phyloP scores from a whole-genome alignment of 2,329 filamentous ascomycete species.

The Simplicillium sp. region DNA sequence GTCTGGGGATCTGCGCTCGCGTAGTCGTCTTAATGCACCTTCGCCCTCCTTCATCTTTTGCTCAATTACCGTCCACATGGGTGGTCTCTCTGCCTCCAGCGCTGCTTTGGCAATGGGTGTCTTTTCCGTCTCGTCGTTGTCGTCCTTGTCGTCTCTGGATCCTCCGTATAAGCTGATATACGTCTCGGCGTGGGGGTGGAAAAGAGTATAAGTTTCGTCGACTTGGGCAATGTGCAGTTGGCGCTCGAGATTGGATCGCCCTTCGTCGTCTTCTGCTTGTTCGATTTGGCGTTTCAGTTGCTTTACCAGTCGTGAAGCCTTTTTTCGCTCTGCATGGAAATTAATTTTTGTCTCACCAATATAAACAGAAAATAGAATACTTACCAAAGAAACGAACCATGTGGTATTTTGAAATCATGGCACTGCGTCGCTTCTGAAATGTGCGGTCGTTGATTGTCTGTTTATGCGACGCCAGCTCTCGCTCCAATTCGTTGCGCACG shows the following conservation, averaged over 20 bases:
- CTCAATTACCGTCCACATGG: slow-evolving; percentile 63
- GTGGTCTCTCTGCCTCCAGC: slow-evolving; percentile 36
- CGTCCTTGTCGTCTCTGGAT: slow-evolving; percentile 28
- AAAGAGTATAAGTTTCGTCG: slow-evolving; percentile 66
- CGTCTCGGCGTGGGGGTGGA: slow-evolving; percentile 59
- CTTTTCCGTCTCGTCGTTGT: slow-evolving; percentile 21
- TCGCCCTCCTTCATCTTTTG: slow-evolving; percentile 49
- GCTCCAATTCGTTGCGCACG: slow-evolving; percentile 58
- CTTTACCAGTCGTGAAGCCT: slow-evolving; percentile 58
- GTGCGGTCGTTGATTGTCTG: slow-evolving; percentile 51
- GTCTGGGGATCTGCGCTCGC: slow-evolving; percentile 36
- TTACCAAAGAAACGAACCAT: slow-evolving; percentile 78
- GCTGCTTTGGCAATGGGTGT: slow-evolving; percentile 31
- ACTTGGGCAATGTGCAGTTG: slow-evolving; percentile 62
- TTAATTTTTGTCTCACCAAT: background rate
- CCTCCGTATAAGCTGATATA: slow-evolving; percentile 57
- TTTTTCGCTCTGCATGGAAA: slow-evolving; percentile 55
- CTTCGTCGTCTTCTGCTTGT: slow-evolving; percentile 37
- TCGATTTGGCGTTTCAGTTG: slow-evolving; percentile 51
- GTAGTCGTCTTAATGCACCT: slow-evolving; percentile 39
- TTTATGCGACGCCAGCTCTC: slow-evolving; percentile 59
- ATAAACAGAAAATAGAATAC: slow-evolving; percentile 11
- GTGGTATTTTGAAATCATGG: slow-evolving; percentile 72
- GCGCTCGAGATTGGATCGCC: slow-evolving; percentile 39
- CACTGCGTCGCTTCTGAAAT: slow-evolving; percentile 50